Base-by-base conservation (phyloP, 2,329 filamentous ascomycete genomes). In the Colletotrichum tamarilloi region DNA sequence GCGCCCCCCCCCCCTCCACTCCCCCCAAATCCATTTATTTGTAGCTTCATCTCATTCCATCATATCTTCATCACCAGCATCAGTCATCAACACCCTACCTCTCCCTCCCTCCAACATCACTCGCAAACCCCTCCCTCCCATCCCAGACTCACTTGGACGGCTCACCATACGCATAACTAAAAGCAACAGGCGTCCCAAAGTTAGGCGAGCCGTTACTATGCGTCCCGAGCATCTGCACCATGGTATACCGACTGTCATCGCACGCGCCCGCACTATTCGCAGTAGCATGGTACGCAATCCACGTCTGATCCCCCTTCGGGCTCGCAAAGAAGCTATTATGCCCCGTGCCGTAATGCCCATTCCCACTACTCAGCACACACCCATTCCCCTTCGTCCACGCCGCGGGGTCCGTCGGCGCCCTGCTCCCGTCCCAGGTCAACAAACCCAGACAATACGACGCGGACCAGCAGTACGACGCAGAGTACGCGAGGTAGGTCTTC, bases 281-380 rank as follows among this genome's bases (percentile, higher is more conserved):
- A 0, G 88, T 89, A 0, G 88, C 88, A 76, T 91, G 88, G 77
- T 88, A 91, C 0, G 87, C 85, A 59, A 87, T 89, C 86, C 86
- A 91, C 7, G 84, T 87, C 79, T 90, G 84, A 0, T 80, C 85
- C 1, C 84, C 87, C 74, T 90, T 87, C 0, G 88, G 88, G 70
- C 87, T 89, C 42, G 79, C 81, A 80, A 91, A 90, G 82, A 91
- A 91, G 2, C 87, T 87, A 74, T 90, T 90, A 72, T 90, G 88
- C 0, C 87, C 89, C 0, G 88, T 87, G 6, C 89, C 88, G 57
- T 87, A 90, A 76, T 90, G 89, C 4, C 88, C 88, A 67, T 90
- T 90, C 1, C 85, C 88, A 56, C 83, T 86, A n/a, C 82, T 84
- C 53, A 91, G 84, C 1, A 88, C 82, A 7, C 87, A 88, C 0